phyloP scores from a whole-genome alignment of 805 yeast genomes.

The Hanseniaspora meyeri region DNA sequence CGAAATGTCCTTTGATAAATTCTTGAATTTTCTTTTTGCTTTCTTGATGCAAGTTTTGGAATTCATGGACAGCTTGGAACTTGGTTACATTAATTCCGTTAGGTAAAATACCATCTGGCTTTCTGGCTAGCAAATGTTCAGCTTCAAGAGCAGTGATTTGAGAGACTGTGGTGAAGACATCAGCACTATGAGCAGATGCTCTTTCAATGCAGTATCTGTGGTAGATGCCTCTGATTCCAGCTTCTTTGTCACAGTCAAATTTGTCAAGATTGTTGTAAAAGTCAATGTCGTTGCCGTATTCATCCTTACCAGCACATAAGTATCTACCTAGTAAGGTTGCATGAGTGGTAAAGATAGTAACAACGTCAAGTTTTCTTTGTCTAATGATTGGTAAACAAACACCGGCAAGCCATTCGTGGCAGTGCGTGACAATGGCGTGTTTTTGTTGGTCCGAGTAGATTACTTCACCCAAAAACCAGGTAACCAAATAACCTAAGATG shows the following conservation, averaged over 20 bases:
- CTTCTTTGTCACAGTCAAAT: constrained; percentile 94
- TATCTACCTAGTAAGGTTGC: constrained; percentile 92
- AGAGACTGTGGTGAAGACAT: constrained; percentile 93
- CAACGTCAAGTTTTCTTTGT: constrained; percentile 80
- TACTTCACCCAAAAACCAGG: constrained; percentile 94
- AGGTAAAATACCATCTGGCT: constrained; percentile 96
- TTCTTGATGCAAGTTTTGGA: constrained; percentile 88
- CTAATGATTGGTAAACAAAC: constrained; percentile 87
- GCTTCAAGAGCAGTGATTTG: constrained; percentile 95
- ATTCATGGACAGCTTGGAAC: constrained; percentile 95
- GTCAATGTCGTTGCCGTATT: constrained; percentile 92
- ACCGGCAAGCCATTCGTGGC: constrained; percentile 98
- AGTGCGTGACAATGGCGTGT: constrained; percentile 84
- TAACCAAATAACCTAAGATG: constrained; percentile 79
- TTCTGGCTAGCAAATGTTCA: constrained; percentile 82
- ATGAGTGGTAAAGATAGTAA: constrained; percentile 93
- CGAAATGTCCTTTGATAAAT: constrained; percentile 91
- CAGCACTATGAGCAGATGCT: constrained; percentile 90
- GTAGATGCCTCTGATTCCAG: constrained; percentile 94
- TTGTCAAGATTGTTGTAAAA: constrained; percentile 80
- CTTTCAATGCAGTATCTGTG: constrained; percentile 95
- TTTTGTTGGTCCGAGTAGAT: constrained; percentile 62
- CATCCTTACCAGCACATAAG: constrained; percentile 91
- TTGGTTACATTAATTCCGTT: constrained; percentile 92
- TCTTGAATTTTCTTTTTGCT: constrained; percentile 87